A percentile compares a stretch with the other conserved stretches of the same genome.
Conservation (phyloP, 352 stramenopile species). For the Phytopythium montanum region DNA sequence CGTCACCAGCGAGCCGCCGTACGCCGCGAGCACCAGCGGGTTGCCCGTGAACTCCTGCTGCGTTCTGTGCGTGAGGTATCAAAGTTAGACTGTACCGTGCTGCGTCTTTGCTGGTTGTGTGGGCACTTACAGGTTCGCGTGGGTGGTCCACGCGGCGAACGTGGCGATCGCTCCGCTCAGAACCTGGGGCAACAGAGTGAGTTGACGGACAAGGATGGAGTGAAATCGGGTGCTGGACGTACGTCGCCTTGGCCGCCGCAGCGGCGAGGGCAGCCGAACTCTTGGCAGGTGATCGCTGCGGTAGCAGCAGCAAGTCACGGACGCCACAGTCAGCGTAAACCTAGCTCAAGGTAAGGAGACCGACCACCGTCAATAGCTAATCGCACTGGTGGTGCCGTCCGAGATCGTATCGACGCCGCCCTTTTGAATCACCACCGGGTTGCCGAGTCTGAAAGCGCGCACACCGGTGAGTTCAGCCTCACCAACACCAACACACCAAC, state of each 20-base stretch:
- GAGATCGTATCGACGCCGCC: slow-evolving; percentile 74
- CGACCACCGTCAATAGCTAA: background rate
- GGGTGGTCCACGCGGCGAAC: slow-evolving; percentile 71
- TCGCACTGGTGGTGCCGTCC: slow-evolving; percentile 62
- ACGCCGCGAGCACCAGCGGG: slow-evolving; percentile 60
- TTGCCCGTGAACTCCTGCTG: slow-evolving; percentile 36
- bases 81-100: too few species aligned
- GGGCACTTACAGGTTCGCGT: slow-evolving; percentile 32
- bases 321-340: background rate
- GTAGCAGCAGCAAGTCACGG: slow-evolving; percentile 5
- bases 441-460: slow-evolving; percentile 45
- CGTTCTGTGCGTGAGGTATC: slow-evolving; percentile 4
- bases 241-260: slow-evolving; percentile 93
- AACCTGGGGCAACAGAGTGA: slow-evolving; percentile 31
- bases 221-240: slow-evolving; percentile 5
- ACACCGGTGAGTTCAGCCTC: too few species aligned
- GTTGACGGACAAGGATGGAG: background rate
- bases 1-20: slow-evolving; percentile 78
- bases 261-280: slow-evolving; percentile 74
- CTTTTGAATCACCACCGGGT: slow-evolving; percentile 86
- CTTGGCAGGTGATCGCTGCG: slow-evolving; percentile 49
- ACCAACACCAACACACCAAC: background rate
- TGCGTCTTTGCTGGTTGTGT: background rate
- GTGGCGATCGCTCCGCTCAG: slow-evolving; percentile 79
- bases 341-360: background rate